Evolutionary conservation across 352 stramenopile species (phyloP), one percentile per base, ranked within the genome.

Genomic region (Phytophthora syringae): DNA sequence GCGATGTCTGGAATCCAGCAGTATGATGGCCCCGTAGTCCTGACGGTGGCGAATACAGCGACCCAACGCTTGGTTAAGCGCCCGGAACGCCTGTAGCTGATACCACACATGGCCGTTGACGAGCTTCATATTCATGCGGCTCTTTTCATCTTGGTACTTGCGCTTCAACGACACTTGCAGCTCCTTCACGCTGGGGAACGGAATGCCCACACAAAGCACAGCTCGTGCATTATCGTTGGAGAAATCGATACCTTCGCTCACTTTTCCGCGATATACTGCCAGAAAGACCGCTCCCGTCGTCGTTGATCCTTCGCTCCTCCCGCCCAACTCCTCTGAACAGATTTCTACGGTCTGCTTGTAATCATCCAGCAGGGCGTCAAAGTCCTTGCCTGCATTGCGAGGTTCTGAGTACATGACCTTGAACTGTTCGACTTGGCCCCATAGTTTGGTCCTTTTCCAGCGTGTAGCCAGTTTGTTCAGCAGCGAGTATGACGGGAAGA

Each of bases 221-320:
- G 89, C 89, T 28, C 98, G 85, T 9, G 96, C 98, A 67, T 98
- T 98, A 34, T 98, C 84, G 76, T 99, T 97, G 12, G 88, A 93
- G 69, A 99, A 99, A 76, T 99, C 98, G 48, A 99, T 98, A 22
- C 97, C 97, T 73, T 99, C 98, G 61, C 89, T 98, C 34, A 99
- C 97, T 80, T 99, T 99, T 34, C 98, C 98, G 16, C 98, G 84
- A 79, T 98, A 99, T 2, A 99, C 97, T 1, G 96, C 97, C 59
- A 99, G 89, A 50, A 99, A 94, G 12, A 99, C 85, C 1, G 95
- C 96, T 24, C 97, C 97, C 5, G 86, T 95, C 1, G 20, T 47
- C 13, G 40, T 27, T 27, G 20, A 15, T 6, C 5, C 18, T 20
- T 25, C 40, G n/a, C 40, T 25, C 21, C 65, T 75, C 10, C 55